Evolutionary conservation across 208 protist genomes (phyloP).

Genomic region (Trypanosoma cruzi): DNA sequence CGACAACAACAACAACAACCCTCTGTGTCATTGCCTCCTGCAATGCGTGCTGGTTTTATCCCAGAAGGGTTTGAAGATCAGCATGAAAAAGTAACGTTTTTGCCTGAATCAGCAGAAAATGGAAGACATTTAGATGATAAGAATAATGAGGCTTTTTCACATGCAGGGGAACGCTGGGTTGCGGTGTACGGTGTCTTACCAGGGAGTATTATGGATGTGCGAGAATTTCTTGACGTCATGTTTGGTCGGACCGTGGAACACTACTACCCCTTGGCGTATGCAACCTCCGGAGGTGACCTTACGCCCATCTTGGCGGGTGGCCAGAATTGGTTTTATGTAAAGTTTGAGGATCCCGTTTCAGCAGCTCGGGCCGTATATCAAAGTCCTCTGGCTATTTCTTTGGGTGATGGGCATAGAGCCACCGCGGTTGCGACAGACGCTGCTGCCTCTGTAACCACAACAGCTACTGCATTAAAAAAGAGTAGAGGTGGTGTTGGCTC

Average conservation of each 20-base stretch:
- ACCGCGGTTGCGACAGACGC: background rate
- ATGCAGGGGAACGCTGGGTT: slow-evolving; percentile 41
- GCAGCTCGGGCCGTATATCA: slow-evolving; percentile 56
- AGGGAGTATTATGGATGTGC: slow-evolving; percentile 51
- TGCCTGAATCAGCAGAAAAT: background rate
- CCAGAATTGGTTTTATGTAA: slow-evolving; percentile 52
- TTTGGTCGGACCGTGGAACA: slow-evolving; percentile 74
- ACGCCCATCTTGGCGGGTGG: background rate
- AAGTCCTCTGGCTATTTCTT: slow-evolving; percentile 31
- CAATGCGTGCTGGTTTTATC: slow-evolving; percentile 30
- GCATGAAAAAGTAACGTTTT: slow-evolving; percentile 6
- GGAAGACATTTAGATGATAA: background rate
- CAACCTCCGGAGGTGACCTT: background rate
- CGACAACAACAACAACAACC: slow-evolving; percentile 4
- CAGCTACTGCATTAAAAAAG: no score
- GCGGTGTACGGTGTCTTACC: slow-evolving; percentile 41
- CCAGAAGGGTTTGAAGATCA: slow-evolving; percentile 30
- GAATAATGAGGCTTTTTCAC: background rate
- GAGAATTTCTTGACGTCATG: slow-evolving; percentile 73
- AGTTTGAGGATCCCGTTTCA: slow-evolving; percentile 50
- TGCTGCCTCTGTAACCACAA: no score
- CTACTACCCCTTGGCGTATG: slow-evolving; percentile 24
- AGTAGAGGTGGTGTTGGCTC: background rate
- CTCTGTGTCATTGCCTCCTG: background rate
- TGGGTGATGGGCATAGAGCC: background rate